phyloP scores from a whole-genome alignment of 805 yeast species.

The Peterozyma toletana region DNA sequence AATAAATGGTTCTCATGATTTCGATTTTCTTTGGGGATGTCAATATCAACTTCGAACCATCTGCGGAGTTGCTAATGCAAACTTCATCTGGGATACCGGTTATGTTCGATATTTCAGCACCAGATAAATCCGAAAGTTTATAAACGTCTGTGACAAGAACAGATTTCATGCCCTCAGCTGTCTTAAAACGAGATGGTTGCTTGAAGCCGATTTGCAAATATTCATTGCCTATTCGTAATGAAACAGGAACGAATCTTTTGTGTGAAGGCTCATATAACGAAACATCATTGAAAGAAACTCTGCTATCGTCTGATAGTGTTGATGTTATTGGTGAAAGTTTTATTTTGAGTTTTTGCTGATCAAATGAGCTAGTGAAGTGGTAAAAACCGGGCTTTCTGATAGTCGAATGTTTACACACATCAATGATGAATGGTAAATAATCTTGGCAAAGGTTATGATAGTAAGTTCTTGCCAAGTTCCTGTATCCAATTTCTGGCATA shows the following conservation, averaged over 20 bases:
- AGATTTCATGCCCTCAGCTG: constrained; percentile 25
- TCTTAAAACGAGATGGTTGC: constrained; percentile 32
- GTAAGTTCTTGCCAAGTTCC: constrained; percentile 47
- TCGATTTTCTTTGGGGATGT: constrained; percentile 47
- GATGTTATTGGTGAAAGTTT: constrained; percentile 36
- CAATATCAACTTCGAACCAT: constrained; percentile 30
- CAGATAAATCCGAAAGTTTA: constrained; percentile 29
- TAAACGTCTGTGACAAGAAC: constrained; percentile 35
- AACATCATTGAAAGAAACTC: constrained; percentile 46
- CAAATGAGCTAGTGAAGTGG: constrained; percentile 36
- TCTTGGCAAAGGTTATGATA: constrained; percentile 40
- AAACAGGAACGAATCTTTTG: constrained; percentile 51
- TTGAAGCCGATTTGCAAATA: constrained; percentile 50
- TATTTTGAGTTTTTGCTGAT: constrained; percentile 35
- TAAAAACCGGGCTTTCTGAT: constrained; percentile 3
- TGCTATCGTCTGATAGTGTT: constrained; percentile 36
- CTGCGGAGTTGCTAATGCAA: constrained; percentile 28
- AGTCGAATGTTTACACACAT: background rate
- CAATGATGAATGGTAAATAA: constrained; percentile 6
- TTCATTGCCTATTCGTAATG: constrained; percentile 62
- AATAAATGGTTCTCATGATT: constrained; percentile 63
- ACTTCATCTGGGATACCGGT: constrained; percentile 47
- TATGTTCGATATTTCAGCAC: constrained; percentile 30
- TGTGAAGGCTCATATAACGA: constrained; percentile 40
- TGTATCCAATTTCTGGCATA: constrained; percentile 43